phyloP scores from a whole-genome alignment of 2,329 filamentous ascomycete species.

The Metarhizium rileyi region DNA sequence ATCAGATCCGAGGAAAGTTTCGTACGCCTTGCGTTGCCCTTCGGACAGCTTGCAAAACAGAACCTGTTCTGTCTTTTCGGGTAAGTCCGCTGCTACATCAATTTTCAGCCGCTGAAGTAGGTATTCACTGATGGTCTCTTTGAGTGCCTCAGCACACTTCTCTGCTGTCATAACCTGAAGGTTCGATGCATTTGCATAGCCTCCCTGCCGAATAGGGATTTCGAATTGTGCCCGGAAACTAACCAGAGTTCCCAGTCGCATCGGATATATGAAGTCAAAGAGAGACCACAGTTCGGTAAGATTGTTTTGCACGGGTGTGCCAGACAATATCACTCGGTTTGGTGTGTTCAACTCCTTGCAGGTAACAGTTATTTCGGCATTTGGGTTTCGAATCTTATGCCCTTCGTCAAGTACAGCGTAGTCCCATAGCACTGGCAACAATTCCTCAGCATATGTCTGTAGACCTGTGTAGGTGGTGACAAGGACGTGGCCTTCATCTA shows the following conservation, averaged over 20 bases:
- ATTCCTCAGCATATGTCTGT: conserved; percentile 78
- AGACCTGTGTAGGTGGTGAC: conserved; percentile 94
- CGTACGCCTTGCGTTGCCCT: conserved; percentile 69
- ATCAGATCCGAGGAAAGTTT: conserved; percentile 68
- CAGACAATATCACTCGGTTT: conserved; percentile 86
- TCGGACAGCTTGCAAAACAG: conserved; percentile 85
- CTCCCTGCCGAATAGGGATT: conserved; percentile 83
- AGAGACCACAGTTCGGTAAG: conserved; percentile 91
- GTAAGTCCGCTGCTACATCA: conserved; percentile 87
- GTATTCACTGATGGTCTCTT: conserved; percentile 89
- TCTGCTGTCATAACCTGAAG: conserved; percentile 89
- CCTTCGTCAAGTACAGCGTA: conserved; percentile 94
- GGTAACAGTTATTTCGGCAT: conserved; percentile 86
- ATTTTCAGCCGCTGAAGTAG: conserved; percentile 85
- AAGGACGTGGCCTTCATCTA: conserved; percentile 78
- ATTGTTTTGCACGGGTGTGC: conserved; percentile 97
- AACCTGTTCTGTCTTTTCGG: conserved; percentile 92
- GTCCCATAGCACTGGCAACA: conserved; percentile 80
- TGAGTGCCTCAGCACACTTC: conserved; percentile 86
- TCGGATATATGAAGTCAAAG: conserved; percentile 95
- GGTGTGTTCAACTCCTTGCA: conserved; percentile 89
- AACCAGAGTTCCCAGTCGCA: conserved; percentile 85
- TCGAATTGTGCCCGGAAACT: conserved; percentile 89
- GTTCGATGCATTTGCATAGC: conserved; percentile 91
- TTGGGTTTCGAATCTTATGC: conserved; percentile 95